Evolutionary conservation across 2,329 filamentous ascomycete genomes (phyloP), one percentile per base, ranked within the genome.

Genomic region (Fusarium gaditjirri): DNA sequence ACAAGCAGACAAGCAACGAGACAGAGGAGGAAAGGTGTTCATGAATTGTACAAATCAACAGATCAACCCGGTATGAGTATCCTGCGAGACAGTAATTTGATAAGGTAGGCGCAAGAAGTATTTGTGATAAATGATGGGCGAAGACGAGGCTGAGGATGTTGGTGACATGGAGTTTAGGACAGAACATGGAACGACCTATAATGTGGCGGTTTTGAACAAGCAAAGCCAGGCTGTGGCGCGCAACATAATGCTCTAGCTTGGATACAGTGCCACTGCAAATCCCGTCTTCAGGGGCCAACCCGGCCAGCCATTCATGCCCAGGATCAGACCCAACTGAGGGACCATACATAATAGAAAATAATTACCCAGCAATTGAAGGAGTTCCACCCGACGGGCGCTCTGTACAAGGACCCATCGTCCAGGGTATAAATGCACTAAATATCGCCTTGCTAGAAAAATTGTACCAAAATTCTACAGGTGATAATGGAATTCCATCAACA

Each of bases 41-140:
- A 75, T 75, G 61, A 65, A 56, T 70, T 47, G 60, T 62, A 44
- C 61, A 58, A 49, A 70, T 61, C 65, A 64, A 65, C 50, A 38
- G 63, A 61, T 46, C 29, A 47, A 43, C 47, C 61, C 47, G 50
- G 46, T 43, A 44, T 23, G 53, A 35, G 46, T 35, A 38, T 31
- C 29, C 53, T 29, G 17, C 50, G 42, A 60, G 42, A 33, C 57
- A 58, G 49, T 35, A 53, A 27, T 17, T 23, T 25, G 23, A 53
- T 46, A 23, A 35, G 47, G n/a, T 50, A 60, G 38, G 27, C 35
- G 54, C 47, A 44, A 47, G 23, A 38, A 46, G 50, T 29, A 31
- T 56, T 42, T 38, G 72, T 61, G 55, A 60, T 38, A 57, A 53
- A 39, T 43, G 35, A 42, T 29, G 35, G 36, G 55, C 50, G 38